Percentiles rank a stretch among this genome's conserved stretches.
Evolutionary conservation across 768 basidiomycete genomes (phyloP).

Genomic region (Xanthoconium stramineum): DNA sequence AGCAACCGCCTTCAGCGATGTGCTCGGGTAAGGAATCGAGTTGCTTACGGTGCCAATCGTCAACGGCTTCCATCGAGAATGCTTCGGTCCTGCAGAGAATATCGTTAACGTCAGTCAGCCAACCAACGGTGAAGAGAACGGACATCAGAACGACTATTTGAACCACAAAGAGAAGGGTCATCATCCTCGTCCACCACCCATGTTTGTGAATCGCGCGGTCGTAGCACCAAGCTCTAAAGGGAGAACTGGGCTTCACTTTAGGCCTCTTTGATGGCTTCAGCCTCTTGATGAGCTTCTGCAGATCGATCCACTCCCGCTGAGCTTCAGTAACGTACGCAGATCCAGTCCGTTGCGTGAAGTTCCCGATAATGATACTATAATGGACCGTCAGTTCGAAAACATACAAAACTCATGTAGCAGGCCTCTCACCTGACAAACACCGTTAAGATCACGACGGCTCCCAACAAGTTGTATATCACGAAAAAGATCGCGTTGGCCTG

Average conservation of each 20-base stretch:
- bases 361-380: slow-evolving; percentile 88
- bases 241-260: slow-evolving; percentile 48
- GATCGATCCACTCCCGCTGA: slow-evolving; percentile 92
- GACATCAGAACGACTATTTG: slow-evolving; percentile 86
- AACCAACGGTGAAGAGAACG: slow-evolving; percentile 24
- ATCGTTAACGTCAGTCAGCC: not conserved
- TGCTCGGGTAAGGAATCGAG: slow-evolving; percentile 1
- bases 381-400: slow-evolving; percentile 12
- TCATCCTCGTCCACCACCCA: slow-evolving; percentile 84
- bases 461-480: slow-evolving; percentile 86
- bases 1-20: slow-evolving; percentile 3
- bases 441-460: slow-evolving; percentile 85
- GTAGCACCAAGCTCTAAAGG: slow-evolving; percentile 80
- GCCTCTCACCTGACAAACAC: slow-evolving; percentile 78
- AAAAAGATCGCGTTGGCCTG: slow-evolving; percentile 90
- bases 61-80: slow-evolving; percentile 50
- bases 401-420: not conserved
- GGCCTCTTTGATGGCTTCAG: slow-evolving; percentile 87
- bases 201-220: slow-evolving; percentile 88
- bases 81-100: slow-evolving; percentile 67
- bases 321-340: slow-evolving; percentile 80
- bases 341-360: slow-evolving; percentile 86
- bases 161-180: slow-evolving; percentile 74
- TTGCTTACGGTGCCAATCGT: slow-evolving; percentile 58
- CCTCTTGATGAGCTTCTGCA: slow-evolving; percentile 82